phyloP scores from a whole-genome alignment of 2,329 filamentous ascomycete genomes.

The Trichoderma breve region DNA sequence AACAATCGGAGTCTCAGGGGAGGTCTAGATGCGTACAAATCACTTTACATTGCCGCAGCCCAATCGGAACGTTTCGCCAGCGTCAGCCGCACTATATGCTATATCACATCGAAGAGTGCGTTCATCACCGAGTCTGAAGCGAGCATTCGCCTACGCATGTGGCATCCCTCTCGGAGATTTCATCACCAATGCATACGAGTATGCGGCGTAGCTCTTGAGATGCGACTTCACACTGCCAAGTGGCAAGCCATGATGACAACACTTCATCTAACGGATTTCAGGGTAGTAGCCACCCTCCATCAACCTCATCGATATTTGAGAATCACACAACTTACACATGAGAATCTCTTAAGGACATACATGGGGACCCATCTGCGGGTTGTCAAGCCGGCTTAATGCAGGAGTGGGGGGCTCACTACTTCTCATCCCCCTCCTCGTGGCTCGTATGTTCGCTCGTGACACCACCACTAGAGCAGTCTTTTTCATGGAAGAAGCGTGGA shows the following conservation, averaged over 20 bases:
- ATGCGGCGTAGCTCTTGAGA: neutral
- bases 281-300: neutral
- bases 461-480: neutral
- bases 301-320: neutral
- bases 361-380: neutral
- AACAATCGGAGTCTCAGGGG: neutral
- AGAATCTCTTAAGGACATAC: neutral
- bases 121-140: neutral
- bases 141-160: neutral
- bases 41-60: slow-evolving; percentile 9
- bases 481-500: neutral
- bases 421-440: neutral
- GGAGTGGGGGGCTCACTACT: neutral
- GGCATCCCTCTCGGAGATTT: neutral
- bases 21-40: slow-evolving; percentile 8
- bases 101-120: neutral
- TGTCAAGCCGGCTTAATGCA: neutral
- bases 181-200: neutral
- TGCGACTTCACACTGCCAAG: slow-evolving; percentile 9
- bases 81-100: neutral
- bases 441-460: slow-evolving; percentile 2
- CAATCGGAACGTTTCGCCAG: neutral
- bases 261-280: neutral
- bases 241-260: slow-evolving; percentile 4
- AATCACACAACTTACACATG: neutral